These are phyloP conservation scores for Rhizophagus sp. DNA, from an alignment of 192 early-diverging fungal species.

Conservation along the genomic window DNA sequence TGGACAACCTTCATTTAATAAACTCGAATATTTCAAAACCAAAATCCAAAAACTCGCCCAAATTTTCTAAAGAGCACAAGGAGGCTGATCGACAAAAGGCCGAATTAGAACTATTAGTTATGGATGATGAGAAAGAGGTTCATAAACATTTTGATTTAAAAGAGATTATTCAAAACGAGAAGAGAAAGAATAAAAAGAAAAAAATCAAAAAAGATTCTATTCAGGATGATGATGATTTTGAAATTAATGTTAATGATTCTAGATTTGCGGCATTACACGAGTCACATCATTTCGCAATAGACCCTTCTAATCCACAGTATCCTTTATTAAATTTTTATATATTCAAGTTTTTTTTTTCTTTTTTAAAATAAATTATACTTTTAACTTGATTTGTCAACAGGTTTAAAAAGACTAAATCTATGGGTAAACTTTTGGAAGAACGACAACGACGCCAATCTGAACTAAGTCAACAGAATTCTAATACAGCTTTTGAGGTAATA, in stretches of 20 bases:
- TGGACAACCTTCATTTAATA: conserved; percentile 36
- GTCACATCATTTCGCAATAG: conserved; percentile 89
- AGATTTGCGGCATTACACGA: conserved; percentile 82
- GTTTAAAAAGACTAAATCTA: conserved; percentile 83
- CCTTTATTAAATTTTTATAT: not conserved
- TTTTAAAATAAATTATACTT: not conserved
- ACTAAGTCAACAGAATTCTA: conserved; percentile 36
- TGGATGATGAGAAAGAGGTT: conserved; percentile 64
- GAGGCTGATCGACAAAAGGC: conserved; percentile 64
- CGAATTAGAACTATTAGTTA: conserved; percentile 81
- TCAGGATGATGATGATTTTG: conserved; percentile 78
- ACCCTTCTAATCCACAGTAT: conserved; percentile 90
- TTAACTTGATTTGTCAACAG: conserved; percentile 30
- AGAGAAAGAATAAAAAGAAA: conserved; percentile 61
- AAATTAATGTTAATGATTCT: conserved; percentile 82
- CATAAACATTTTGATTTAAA: conserved; percentile 87
- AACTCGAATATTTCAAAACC: conserved; percentile 37
- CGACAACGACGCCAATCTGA: conserved; percentile 42
- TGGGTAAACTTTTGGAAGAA: conserved; percentile 70
- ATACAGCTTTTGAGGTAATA: conserved; percentile 32
- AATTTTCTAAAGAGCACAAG: conserved; percentile 54
- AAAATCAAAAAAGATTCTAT: conserved; percentile 52
- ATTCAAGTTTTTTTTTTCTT: not conserved
- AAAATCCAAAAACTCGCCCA: conserved; percentile 51
- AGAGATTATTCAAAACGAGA: conserved; percentile 84